Evolutionary conservation across 1,284 basidiomycete species (phyloP).

Genomic region (Trametes versicolor): DNA sequence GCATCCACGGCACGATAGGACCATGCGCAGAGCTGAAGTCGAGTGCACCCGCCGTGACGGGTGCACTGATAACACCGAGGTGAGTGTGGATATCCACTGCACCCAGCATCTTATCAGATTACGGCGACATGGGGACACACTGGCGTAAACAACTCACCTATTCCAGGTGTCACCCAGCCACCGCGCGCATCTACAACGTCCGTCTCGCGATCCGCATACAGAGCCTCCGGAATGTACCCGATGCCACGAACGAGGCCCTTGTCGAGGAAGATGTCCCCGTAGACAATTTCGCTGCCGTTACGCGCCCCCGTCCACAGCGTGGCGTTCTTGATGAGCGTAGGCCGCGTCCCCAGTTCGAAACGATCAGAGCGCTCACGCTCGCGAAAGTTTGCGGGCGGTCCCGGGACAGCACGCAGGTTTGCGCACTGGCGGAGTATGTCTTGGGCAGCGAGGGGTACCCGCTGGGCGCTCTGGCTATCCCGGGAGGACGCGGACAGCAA

Average conservation of each 20-base stretch:
- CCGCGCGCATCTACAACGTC: conserved; percentile 65
- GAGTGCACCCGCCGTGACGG: conserved; percentile 54
- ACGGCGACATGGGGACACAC: too few species aligned
- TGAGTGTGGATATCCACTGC: conserved; percentile 84
- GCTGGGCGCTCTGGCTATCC: conserved; percentile 24
- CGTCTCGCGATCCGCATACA: conserved; percentile 50
- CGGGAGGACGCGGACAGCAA: conserved; percentile 21
- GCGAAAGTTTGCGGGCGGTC: conserved; percentile 61
- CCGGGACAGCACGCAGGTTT: conserved; percentile 52
- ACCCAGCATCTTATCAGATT: neutral
- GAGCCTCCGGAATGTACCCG: conserved; percentile 57
- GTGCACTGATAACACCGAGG: conserved; percentile 73
- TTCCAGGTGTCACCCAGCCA: conserved; percentile 75
- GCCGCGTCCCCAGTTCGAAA: conserved; percentile 70
- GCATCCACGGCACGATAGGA: conserved; percentile 55
- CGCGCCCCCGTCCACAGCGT: conserved; percentile 83
- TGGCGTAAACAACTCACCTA: conserved; percentile 50
- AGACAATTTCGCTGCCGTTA: conserved; percentile 70
- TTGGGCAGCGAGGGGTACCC: conserved; percentile 55
- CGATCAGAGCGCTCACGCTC: conserved; percentile 74
- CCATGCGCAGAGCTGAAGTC: conserved; percentile 68
- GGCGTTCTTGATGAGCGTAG: conserved; percentile 80
- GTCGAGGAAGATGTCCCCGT: conserved; percentile 68
- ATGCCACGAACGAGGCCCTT: conserved; percentile 66
- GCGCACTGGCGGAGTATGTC: conserved; percentile 59